A percentile compares a stretch with the other conserved stretches of the same genome.
These are phyloP conservation scores for Amphirosellinia nigrospora DNA, from an alignment of 495 filamentous ascomycete genomes.

Conservation along the genomic window DNA sequence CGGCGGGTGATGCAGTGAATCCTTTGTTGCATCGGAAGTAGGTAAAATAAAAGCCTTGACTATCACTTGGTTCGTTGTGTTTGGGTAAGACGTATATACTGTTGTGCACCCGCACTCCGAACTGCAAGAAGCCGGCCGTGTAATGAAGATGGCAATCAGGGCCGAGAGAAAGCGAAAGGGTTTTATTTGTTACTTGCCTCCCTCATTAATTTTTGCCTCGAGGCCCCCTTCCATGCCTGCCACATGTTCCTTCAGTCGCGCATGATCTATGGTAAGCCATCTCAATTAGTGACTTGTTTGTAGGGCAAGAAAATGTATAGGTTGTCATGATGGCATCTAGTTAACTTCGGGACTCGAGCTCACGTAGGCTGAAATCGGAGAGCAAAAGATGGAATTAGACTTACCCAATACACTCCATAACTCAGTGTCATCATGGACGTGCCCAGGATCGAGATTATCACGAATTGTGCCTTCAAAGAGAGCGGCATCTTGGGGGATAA, in stretches of 20 bases:
- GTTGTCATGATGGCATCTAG: neutral
- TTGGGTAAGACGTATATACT: constrained; percentile 1
- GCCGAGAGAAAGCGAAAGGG: constrained; percentile 49
- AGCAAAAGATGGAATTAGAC: constrained; percentile 38
- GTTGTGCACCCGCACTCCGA: constrained; percentile 21
- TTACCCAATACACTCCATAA: constrained; percentile 94
- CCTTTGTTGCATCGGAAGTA: constrained; percentile 20
- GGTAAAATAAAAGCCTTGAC: neutral
- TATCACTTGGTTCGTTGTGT: constrained; percentile 1
- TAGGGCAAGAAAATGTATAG: neutral
- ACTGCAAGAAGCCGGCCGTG: constrained; percentile 35
- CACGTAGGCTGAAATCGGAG: constrained; percentile 30
- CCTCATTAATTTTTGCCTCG: constrained; percentile 91
- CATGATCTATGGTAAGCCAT: constrained; percentile 71
- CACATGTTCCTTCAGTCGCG: constrained; percentile 90
- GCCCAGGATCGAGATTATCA: constrained; percentile 94
- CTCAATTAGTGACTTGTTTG: constrained; percentile 13
- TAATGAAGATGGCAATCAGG: constrained; percentile 29
- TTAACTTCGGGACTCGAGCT: neutral
- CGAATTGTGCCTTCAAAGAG: constrained; percentile 95
- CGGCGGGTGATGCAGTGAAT: constrained; percentile 32
- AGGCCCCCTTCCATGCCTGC: constrained; percentile 85
- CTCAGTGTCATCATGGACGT: constrained; percentile 96
- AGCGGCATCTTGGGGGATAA: constrained; percentile 98
- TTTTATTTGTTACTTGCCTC: constrained; percentile 65